A percentile compares a stretch with the other conserved stretches of the same genome.
Conservation (phyloP, 192 early-diverging fungal species). For the Backusella parvicylindrica region DNA sequence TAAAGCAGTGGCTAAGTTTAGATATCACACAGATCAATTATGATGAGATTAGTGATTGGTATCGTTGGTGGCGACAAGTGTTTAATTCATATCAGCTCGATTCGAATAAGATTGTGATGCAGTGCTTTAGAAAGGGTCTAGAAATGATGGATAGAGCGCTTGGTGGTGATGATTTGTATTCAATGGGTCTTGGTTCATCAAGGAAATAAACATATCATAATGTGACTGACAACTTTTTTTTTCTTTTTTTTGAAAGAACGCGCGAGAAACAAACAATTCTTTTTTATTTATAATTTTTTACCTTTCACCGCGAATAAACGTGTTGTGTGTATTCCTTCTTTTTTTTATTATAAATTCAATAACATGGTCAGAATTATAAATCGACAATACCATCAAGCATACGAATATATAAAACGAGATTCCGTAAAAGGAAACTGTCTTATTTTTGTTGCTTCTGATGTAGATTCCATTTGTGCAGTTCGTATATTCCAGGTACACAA, state of each 20-base stretch:
- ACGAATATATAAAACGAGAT: conserved; percentile 45
- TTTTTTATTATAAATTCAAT: neutral
- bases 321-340: neutral
- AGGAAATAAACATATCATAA: no score
- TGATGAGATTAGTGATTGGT: conserved; percentile 72
- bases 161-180: conserved; percentile 17
- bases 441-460: conserved; percentile 74
- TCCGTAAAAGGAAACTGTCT: conserved; percentile 49
- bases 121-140: conserved; percentile 61
- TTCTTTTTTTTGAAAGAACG: neutral
- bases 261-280: no score
- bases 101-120: conserved; percentile 39
- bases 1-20: conserved; percentile 65
- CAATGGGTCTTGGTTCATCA: neutral
- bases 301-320: neutral
- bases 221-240: conserved; percentile 11
- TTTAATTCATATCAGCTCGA: conserved; percentile 33
- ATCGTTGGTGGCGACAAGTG: conserved; percentile 58
- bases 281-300: neutral
- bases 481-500: conserved; percentile 65
- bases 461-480: conserved; percentile 79
- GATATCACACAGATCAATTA: conserved; percentile 41
- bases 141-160: conserved; percentile 63
- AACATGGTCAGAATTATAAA: conserved; percentile 55
- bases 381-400: conserved; percentile 50